Evolutionary conservation across 169 alveolate species (phyloP), one percentile per base, ranked within the genome.

Genomic region (Perkinsus marinus): DNA sequence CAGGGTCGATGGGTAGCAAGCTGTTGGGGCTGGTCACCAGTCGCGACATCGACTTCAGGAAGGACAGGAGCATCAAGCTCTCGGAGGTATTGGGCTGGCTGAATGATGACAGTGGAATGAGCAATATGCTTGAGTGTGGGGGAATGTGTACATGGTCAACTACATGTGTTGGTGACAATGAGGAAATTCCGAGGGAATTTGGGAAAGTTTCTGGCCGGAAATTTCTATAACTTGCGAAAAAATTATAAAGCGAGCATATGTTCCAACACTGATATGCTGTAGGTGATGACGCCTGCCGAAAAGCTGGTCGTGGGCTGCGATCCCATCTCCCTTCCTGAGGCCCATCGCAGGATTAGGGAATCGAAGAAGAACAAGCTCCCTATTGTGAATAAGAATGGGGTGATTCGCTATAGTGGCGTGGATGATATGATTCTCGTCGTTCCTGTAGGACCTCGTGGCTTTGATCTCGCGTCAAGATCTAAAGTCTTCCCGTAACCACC

Each of bases 11-110:
- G 22, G 97, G 97, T 41, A 94, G 96, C 36, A 96, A 95, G 92
- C 95, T 96, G 89, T 90, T 95, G 90, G 99, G 99, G 5, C 93
- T 96, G 39, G 97, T 96, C 43, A 96, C 98, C 41, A 95, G 95
- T 39, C 95, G 98, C 36, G 99, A 97, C 93, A 93, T 95, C 68
- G 97, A 96, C 92, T 97, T 96, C 94, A 93, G 96, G 43, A 92
- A 93, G 93, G 97, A 96, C 95, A 93, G 96, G 89, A 92, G 93
- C 43, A 95, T 95, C 13, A 94, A 94, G 92, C 93, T 97, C 68
- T 79, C 92, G 91, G 97, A 96, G 91, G 94, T 97, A 68, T 96
- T 96, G 98, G 22, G 93, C 46, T 19, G 79, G 22, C n/a, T n/a
- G n/a, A n/a, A n/a, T n/a, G n/a, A n/a, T n/a, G n/a, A n/a, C n/a